phyloP scores from a whole-genome alignment of 495 filamentous ascomycete species.

The Penicillium verhagenii region DNA sequence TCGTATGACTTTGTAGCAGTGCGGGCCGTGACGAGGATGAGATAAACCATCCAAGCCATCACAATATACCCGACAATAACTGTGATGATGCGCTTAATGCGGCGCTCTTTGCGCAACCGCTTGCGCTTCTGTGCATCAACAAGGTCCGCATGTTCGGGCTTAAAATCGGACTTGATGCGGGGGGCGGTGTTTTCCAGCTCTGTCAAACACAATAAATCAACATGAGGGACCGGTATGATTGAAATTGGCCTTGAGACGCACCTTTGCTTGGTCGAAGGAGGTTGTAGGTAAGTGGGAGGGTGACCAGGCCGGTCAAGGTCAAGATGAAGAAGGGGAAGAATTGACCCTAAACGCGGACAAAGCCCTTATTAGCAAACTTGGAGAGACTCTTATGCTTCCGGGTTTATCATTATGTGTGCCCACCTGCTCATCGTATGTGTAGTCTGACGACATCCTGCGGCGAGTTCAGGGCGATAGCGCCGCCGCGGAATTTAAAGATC shows the following conservation, averaged over 20 bases:
- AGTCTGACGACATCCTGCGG: constrained; percentile 86
- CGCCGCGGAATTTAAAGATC: constrained; percentile 33
- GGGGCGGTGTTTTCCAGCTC: constrained; percentile 66
- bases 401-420: constrained; percentile 5
- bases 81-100: constrained; percentile 79
- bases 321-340: constrained; percentile 99
- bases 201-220: constrained; percentile 20
- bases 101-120: constrained; percentile 86
- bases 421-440: constrained; percentile 95
- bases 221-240: not conserved
- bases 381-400: not conserved
- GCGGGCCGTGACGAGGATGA: constrained; percentile 77
- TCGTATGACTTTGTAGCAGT: constrained; percentile 82
- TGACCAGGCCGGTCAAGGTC: constrained; percentile 83
- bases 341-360: constrained; percentile 62
- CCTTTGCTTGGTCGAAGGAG: constrained; percentile 75
- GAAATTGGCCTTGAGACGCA: constrained; percentile 32
- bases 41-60: constrained; percentile 90
- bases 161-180: constrained; percentile 72
- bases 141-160: constrained; percentile 76
- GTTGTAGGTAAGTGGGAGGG: constrained; percentile 85
- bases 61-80: constrained; percentile 74
- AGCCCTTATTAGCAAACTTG: constrained; percentile 7
- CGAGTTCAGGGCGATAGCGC: constrained; percentile 40
- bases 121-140: constrained; percentile 82